phyloP scores from a whole-genome alignment of 768 basidiomycete genomes.

The Psilocybe tampanensis region DNA sequence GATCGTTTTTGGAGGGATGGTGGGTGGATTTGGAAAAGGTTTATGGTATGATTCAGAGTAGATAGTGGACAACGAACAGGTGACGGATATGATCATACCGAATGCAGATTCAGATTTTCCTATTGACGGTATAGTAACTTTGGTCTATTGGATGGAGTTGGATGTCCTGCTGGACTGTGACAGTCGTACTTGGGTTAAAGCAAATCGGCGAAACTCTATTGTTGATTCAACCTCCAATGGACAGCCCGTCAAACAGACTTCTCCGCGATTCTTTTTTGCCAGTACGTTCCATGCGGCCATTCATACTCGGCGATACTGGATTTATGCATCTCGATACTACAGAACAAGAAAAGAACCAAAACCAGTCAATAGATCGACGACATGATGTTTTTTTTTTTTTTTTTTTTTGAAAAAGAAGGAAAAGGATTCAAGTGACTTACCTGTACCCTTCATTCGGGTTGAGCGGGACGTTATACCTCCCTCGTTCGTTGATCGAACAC shows the following conservation, averaged over 20 bases:
- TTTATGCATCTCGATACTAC: slow-evolving; percentile 87
- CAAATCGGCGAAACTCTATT: no score
- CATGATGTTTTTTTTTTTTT: no score
- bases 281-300: slow-evolving; percentile 87
- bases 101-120: no score
- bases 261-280: slow-evolving; percentile 37
- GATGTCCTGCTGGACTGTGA: no score
- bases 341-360: neutral
- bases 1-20: no score
- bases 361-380: slow-evolving; percentile 2
- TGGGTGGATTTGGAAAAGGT: no score
- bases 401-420: neutral
- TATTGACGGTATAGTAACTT: no score
- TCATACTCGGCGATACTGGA: slow-evolving; percentile 81
- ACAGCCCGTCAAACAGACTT: neutral
- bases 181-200: no score
- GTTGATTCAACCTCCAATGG: neutral
- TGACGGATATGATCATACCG: no score
- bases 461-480: slow-evolving; percentile 85
- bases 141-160: no score
- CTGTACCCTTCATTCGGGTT: slow-evolving; percentile 82
- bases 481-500: slow-evolving; percentile 82
- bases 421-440: slow-evolving; percentile 27
- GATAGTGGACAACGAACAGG: no score
- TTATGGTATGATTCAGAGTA: no score